These are phyloP conservation scores for Cadophora luteo-olivacea DNA, from an alignment of 2,329 filamentous ascomycete genomes.

Conservation along the genomic window DNA sequence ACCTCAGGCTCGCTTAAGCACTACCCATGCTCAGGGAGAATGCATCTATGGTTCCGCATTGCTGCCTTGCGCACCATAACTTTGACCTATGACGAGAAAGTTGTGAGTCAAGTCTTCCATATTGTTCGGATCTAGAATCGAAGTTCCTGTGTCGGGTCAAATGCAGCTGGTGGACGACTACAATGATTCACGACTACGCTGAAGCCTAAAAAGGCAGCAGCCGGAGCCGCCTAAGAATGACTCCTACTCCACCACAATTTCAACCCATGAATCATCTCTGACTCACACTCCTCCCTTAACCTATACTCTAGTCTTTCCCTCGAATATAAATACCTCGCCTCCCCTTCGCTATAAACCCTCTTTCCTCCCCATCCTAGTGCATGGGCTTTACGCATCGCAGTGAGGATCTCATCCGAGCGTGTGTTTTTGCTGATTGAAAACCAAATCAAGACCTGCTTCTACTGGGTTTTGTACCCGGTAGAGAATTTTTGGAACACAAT, in stretches of 20 bases:
- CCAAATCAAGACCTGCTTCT: constrained; percentile 12
- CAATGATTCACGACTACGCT: background rate
- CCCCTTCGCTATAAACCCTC: background rate
- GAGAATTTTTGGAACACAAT: constrained; percentile 13
- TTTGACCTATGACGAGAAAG: too few relatives aligned
- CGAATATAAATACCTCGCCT: background rate
- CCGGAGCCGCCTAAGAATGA: background rate
- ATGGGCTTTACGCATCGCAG: constrained; percentile 15
- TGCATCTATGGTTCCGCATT: too few relatives aligned
- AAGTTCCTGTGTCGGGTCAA: too few relatives aligned
- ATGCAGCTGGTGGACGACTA: background rate
- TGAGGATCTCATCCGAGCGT: constrained; percentile 15
- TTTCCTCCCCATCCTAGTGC: constrained; percentile 15
- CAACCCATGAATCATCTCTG: background rate
- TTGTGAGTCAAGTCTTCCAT: too few relatives aligned
- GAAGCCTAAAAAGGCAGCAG: background rate
- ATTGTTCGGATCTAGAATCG: too few relatives aligned
- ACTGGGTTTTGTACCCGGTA: background rate
- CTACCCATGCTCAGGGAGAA: background rate
- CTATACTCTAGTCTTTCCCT: background rate
- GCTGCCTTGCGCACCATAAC: too few relatives aligned
- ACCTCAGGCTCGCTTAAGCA: background rate
- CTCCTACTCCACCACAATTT: background rate
- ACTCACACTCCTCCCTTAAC: background rate
- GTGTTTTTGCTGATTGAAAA: constrained; percentile 17